phyloP scores from a whole-genome alignment of 2,329 filamentous ascomycete species.

The Verticillium zaregamsianum region DNA sequence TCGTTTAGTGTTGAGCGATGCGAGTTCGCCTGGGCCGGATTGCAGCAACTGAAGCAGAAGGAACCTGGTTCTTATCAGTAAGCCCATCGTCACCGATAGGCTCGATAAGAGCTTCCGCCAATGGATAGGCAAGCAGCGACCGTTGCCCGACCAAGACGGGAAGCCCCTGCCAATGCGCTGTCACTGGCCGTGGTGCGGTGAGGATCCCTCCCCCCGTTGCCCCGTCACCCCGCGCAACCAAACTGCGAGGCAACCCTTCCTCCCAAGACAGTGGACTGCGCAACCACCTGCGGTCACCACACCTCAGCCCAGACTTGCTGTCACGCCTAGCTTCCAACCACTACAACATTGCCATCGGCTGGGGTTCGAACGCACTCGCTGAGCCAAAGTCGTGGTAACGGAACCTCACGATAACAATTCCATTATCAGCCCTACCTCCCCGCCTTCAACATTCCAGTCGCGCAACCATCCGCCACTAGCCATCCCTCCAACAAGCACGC shows the following conservation, averaged over 20 bases:
- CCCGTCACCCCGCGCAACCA: slow-evolving; percentile 16
- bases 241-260: slow-evolving; percentile 1
- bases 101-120: slow-evolving; percentile 12
- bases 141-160: neutral
- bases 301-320: neutral
- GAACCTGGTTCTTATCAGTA: neutral
- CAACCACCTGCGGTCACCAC: slow-evolving; percentile 3
- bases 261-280: neutral
- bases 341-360: neutral
- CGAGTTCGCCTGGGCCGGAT: no score
- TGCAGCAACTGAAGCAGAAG: neutral
- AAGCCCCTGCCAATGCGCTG: neutral
- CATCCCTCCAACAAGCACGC: slow-evolving; percentile 1
- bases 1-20: no score
- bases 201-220: slow-evolving; percentile 1
- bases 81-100: neutral
- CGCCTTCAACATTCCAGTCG: slow-evolving; percentile 1
- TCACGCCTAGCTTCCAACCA: neutral
- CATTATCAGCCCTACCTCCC: slow-evolving; percentile 1
- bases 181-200: slow-evolving; percentile 5
- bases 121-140: slow-evolving; percentile 6
- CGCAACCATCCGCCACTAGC: neutral
- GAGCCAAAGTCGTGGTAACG: neutral
- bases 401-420: slow-evolving; percentile 2
- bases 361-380: neutral